Conservation (phyloP, 306 rosid genomes). For the Prunus mira region DNA sequence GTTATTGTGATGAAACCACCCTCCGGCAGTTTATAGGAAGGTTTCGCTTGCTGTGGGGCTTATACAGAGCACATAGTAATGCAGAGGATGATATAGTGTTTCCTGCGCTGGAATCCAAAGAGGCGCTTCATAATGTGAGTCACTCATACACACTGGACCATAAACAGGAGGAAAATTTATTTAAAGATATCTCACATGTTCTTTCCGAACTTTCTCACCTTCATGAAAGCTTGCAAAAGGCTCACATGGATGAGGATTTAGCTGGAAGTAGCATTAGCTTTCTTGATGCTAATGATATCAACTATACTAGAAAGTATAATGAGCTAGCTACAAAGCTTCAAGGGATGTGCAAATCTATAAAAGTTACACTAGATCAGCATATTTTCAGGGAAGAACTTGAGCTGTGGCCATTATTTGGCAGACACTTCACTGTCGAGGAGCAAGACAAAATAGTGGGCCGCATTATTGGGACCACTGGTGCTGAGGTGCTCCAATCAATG, state of each 20-base stretch:
- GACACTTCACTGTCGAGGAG: conserved; percentile 93
- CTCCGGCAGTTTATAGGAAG: conserved; percentile 83
- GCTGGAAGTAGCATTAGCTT: conserved; percentile 31
- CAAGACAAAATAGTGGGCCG: conserved; percentile 96
- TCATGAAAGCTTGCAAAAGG: conserved; percentile 57
- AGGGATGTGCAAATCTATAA: conserved; percentile 97
- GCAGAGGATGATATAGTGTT: conserved; percentile 99
- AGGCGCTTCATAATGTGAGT: conserved; percentile 93
- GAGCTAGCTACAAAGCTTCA: conserved; percentile 96
- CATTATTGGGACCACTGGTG: conserved; percentile 98
- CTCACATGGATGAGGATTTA: conserved; percentile 37
- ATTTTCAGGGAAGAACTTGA: conserved; percentile 96
- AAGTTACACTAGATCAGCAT: conserved; percentile 93
- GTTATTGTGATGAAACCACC: conserved; percentile 70
- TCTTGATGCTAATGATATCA: conserved; percentile 37
- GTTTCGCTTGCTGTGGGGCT: conserved; percentile 96
- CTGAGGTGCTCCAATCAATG: conserved; percentile 99
- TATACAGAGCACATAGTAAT: conserved; percentile 98
- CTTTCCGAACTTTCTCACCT: conserved; percentile 87
- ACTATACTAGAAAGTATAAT: conserved; percentile 59
- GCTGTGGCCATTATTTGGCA: conserved; percentile 95
- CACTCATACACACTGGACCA: conserved; percentile 96
- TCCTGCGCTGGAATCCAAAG: conserved; percentile 98
- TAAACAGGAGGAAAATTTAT: conserved; percentile 89
- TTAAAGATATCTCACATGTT: conserved; percentile 79